phyloP scores from a whole-genome alignment of 352 stramenopile genomes.

The Peronospora destructor region DNA sequence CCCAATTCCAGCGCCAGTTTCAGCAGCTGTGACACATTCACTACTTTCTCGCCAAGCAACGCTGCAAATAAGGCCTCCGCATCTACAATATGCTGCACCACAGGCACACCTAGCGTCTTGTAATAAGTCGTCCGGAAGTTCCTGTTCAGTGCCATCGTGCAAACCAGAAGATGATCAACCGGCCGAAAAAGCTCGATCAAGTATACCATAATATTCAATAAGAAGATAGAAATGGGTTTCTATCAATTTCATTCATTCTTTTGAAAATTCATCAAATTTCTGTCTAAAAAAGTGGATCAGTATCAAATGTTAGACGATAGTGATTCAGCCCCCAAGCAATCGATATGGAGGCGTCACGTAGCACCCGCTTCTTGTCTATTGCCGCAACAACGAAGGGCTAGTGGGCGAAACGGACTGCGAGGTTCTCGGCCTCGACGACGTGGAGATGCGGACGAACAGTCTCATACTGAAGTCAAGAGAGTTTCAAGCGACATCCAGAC shows the following conservation, averaged over 20 bases:
- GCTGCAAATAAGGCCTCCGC: constrained; percentile 67
- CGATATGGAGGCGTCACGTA: too few species aligned
- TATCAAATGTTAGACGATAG: too few species aligned
- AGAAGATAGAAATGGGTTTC: background rate
- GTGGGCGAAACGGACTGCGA: too few species aligned
- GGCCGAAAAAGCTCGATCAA: background rate
- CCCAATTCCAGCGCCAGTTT: constrained; percentile 75
- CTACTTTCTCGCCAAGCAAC: constrained; percentile 43
- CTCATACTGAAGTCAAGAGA: too few species aligned
- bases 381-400: too few species aligned
- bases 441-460: too few species aligned
- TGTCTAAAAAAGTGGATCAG: constrained; percentile 6
- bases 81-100: constrained; percentile 79
- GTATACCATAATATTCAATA: background rate
- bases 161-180: background rate
- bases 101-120: constrained; percentile 80
- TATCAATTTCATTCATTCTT: background rate
- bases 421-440: too few species aligned
- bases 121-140: constrained; percentile 85
- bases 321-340: too few species aligned
- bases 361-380: too few species aligned
- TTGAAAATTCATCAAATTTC: constrained; percentile 1
- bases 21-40: constrained; percentile 61
- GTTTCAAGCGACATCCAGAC: too few species aligned
- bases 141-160: constrained; percentile 48